Percentiles rank a stretch among this genome's conserved stretches.
phyloP scores from a whole-genome alignment of 306 rosid species.

The Quercus gilva region DNA sequence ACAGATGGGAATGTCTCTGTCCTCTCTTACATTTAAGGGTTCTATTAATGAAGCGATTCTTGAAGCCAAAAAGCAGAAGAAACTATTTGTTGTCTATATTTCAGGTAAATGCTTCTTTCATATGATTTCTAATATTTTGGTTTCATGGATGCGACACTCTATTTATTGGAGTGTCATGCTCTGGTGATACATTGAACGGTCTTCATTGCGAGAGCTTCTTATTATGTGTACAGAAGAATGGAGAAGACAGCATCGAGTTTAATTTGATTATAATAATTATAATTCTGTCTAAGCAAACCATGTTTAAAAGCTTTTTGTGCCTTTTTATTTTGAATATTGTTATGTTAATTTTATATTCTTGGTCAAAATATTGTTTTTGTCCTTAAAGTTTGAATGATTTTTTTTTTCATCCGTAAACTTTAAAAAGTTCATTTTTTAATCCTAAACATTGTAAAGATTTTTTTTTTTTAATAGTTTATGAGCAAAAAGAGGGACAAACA shows the following conservation, averaged over 20 bases:
- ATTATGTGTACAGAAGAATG: neutral
- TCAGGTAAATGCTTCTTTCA: conserved; percentile 32
- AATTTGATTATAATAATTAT: neutral
- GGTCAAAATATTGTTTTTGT: too few species aligned
- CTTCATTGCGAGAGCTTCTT: neutral
- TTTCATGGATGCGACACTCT: neutral
- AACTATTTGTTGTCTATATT: conserved; percentile 54
- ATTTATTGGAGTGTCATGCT: neutral
- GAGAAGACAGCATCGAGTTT: neutral
- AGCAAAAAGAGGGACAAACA: too few species aligned
- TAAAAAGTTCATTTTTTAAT: too few species aligned
- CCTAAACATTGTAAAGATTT: too few species aligned
- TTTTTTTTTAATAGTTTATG: too few species aligned
- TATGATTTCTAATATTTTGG: neutral
- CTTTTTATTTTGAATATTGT: neutral
- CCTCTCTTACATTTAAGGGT: conserved; percentile 46
- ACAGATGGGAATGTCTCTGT: conserved; percentile 47
- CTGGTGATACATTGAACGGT: neutral
- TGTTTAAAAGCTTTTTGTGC: neutral
- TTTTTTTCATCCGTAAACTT: too few species aligned
- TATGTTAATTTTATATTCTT: neutral
- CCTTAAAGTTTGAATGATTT: too few species aligned
- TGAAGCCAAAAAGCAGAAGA: conserved; percentile 58
- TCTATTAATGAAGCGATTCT: conserved; percentile 48
- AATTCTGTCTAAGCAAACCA: neutral